Evolutionary conservation across 129 eudicot genomes (phyloP), one percentile per base, ranked within the genome.

Genomic region (carrot (Daucus carota)): DNA sequence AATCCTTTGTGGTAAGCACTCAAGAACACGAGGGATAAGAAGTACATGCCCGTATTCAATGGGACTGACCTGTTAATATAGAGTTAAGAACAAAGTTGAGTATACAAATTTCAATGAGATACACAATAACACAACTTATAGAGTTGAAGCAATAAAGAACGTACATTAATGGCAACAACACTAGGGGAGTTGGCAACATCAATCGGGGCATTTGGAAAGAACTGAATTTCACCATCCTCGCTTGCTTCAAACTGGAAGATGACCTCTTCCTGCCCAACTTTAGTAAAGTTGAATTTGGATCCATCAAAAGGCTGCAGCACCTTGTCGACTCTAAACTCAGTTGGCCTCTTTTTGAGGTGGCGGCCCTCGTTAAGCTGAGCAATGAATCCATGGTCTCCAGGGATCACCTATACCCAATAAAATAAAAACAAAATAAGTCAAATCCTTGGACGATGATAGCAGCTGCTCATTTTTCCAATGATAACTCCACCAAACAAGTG

Each of bases 321-420:
- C 84, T 86, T 95, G 80, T 95, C 99, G 59, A 95, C 97, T n/a
- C 88, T 93, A 82, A 95, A 95, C 79, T 95, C 99, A 38, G 99
- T 95, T 18, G 97, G 99, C 89, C 99, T 91, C 82, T 95, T 95
- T 89, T 91, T 91, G 28, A 95, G 92, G 89, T 95, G 99, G 76
- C 99, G 90, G 33, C 99, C 99, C 88, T 95, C 99, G 22, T 95
- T 95, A 69, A 95, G 88, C 81, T 95, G 99, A 18, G 97, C 99
- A 81, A 95, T 81, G 75, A 95, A 95, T 31, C 99, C 99, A 73
- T 85, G 85, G 40, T 88, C 81, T 41, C 99, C 97, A 0, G 94
- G 90, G 77, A 95, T 95, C 78, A 95, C 95, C 99, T 93, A 84
- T 84, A 73, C 6, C 1, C 44, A 38, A 73, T 54, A 78, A 34